Evolutionary conservation across 2,329 filamentous ascomycete species (phyloP).

Genomic region (Colletotrichum sp.): DNA sequence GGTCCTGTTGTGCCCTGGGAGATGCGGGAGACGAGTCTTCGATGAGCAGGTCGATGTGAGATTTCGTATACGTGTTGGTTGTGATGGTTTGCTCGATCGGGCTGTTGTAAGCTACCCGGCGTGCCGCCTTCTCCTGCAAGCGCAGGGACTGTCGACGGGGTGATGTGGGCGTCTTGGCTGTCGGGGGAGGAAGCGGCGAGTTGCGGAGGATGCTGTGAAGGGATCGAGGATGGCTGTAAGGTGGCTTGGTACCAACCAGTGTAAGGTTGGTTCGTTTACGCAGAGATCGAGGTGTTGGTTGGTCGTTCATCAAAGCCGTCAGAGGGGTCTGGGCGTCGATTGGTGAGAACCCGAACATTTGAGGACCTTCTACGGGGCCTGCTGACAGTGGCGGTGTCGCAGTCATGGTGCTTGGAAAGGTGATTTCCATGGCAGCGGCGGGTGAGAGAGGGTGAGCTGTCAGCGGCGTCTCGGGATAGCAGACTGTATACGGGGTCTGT

Average conservation of each 20-base stretch:
- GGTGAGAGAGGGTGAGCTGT: constrained; percentile 58
- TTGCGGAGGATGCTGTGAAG: constrained; percentile 71
- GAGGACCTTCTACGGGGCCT: constrained; percentile 48
- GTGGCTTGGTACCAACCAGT: constrained; percentile 37
- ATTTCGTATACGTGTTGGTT: constrained; percentile 65
- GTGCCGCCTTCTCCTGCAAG: constrained; percentile 57
- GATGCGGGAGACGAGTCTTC: constrained; percentile 61
- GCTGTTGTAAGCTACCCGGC: constrained; percentile 66
- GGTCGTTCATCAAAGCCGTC: background rate
- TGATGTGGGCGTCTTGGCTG: constrained; percentile 54
- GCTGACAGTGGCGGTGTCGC: constrained; percentile 65
- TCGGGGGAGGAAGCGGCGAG: constrained; percentile 64
- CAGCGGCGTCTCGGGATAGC: constrained; percentile 59
- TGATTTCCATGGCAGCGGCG: constrained; percentile 45
- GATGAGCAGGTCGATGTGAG: constrained; percentile 66
- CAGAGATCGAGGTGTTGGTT: constrained; percentile 35
- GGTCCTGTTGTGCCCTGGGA: constrained; percentile 34
- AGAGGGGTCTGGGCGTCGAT: constrained; percentile 31
- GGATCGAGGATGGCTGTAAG: constrained; percentile 63
- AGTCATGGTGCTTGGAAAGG: constrained; percentile 62
- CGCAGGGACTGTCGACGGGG: constrained; percentile 59
- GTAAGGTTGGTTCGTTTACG: constrained; percentile 42
- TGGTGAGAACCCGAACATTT: constrained; percentile 52
- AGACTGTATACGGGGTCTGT: constrained; percentile 49
- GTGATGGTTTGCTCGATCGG: constrained; percentile 68